A percentile compares a stretch with the other conserved stretches of the same genome.
Conservation (phyloP, 202 grass and related monocot genomes). For the Zizania palustris region DNA sequence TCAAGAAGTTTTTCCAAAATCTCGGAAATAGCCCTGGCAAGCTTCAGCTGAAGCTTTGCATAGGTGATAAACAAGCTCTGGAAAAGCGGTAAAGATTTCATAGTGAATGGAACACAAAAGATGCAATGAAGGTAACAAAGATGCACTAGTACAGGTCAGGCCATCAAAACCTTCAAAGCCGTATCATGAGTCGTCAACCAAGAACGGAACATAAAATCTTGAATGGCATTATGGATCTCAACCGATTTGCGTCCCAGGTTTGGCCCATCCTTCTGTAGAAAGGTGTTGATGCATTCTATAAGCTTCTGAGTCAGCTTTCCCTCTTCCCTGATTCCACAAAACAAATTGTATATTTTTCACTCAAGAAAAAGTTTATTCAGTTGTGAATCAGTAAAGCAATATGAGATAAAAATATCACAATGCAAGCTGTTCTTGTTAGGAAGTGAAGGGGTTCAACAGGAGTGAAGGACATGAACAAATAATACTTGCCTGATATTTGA, state of each 20-base stretch:
- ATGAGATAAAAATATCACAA: constrained; percentile 13
- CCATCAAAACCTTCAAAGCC: constrained; percentile 67
- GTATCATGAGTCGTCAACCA: constrained; percentile 77
- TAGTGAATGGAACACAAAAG: constrained; percentile 37
- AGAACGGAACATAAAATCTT: constrained; percentile 70
- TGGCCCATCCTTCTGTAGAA: constrained; percentile 79
- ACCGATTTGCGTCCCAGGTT: constrained; percentile 80
- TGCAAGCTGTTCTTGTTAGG: neutral
- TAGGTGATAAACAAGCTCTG: constrained; percentile 85
- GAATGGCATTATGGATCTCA: constrained; percentile 71
- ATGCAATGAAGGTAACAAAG: constrained; percentile 8
- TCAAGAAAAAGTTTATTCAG: neutral
- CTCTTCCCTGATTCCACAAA: constrained; percentile 67
- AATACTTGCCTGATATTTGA: constrained; percentile 53
- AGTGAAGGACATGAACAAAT: constrained; percentile 31
- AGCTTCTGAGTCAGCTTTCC: constrained; percentile 84
- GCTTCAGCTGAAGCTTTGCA: constrained; percentile 66
- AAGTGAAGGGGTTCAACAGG: constrained; percentile 31
- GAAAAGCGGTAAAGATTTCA: constrained; percentile 44
- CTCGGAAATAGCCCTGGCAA: constrained; percentile 59
- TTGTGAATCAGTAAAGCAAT: constrained; percentile 19
- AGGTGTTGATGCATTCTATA: constrained; percentile 88
- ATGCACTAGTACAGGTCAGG: constrained; percentile 21
- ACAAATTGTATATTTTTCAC: neutral
- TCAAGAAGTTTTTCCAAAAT: constrained; percentile 82